A percentile compares a stretch with the other conserved stretches of the same genome.
Conservation (phyloP, 1,284 basidiomycete genomes). For the Pyrrhoderma noxium region DNA sequence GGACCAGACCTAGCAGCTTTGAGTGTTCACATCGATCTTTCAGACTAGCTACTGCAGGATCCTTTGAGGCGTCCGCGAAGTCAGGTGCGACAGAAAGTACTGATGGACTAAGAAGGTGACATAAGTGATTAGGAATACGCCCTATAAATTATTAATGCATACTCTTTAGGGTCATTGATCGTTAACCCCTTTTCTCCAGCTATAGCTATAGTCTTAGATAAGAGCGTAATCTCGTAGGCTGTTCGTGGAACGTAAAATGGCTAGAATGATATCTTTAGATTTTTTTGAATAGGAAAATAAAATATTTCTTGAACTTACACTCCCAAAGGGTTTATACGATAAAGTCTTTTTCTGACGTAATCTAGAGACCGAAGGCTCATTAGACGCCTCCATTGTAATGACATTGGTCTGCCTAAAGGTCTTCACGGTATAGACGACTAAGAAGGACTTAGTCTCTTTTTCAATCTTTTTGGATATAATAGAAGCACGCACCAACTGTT, state of each 20-base stretch:
- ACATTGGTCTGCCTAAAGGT: conserved; percentile 50
- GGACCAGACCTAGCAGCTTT: conserved; percentile 62
- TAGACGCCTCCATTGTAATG: conserved; percentile 37
- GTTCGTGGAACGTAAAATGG: conserved; percentile 62
- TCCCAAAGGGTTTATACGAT: conserved; percentile 54
- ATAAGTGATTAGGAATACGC: conserved; percentile 12
- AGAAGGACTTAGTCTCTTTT: conserved; percentile 1
- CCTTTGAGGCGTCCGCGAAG: conserved; percentile 38
- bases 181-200: conserved; percentile 56
- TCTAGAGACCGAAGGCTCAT: conserved; percentile 25
- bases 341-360: conserved; percentile 25
- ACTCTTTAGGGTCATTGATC: conserved; percentile 63
- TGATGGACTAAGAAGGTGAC: conserved; percentile 32
- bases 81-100: conserved; percentile 50
- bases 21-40: conserved; percentile 51
- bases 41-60: conserved; percentile 40
- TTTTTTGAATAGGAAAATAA: conserved; percentile 1
- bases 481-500: conserved; percentile 40
- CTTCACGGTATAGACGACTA: conserved; percentile 65
- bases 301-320: conserved; percentile 48
- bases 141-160: conserved; percentile 22
- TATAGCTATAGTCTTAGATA: conserved; percentile 57
- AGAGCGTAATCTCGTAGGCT: conserved; percentile 46
- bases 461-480: conserved; percentile 1
- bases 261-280: conserved; percentile 29